A percentile compares a stretch with the other conserved stretches of the same genome.
Evolutionary conservation across 352 stramenopile species (phyloP).

Genomic region (Globisporangium lucens): DNA sequence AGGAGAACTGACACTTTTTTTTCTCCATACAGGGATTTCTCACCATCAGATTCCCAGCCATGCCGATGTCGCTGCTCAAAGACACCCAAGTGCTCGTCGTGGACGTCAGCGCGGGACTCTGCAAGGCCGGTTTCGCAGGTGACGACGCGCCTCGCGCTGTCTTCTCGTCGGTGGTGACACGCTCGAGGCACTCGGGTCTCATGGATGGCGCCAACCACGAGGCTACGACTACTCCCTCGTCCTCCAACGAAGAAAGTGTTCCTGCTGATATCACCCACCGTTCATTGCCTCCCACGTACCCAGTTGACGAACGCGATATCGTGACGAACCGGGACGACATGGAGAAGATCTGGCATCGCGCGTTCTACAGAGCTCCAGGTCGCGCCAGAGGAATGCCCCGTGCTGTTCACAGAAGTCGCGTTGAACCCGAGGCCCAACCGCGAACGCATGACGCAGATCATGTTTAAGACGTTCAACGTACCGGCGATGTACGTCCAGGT

Average conservation of each 20-base stretch:
- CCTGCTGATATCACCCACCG: not conserved
- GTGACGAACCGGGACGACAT: constrained; percentile 99
- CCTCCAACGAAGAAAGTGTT: too few relatives aligned
- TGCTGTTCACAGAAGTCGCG: constrained; percentile 92
- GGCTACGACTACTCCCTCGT: too few relatives aligned
- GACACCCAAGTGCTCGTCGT: not conserved
- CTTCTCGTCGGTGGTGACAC: not conserved
- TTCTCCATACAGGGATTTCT: too few relatives aligned
- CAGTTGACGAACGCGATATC: constrained; percentile 92
- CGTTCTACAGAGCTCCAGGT: constrained; percentile 96
- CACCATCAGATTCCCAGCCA: not conserved
- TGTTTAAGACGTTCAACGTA: constrained; percentile 95
- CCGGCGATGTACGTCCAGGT: constrained; percentile 91
- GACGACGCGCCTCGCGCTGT: not conserved
- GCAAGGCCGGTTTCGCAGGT: not conserved
- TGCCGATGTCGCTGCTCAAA: not conserved
- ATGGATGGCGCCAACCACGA: not conserved
- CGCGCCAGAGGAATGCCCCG: constrained; percentile 94
- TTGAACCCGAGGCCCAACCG: constrained; percentile 92
- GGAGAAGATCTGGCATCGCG: constrained; percentile 96
- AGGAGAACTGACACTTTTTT: not conserved
- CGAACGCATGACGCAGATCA: constrained; percentile 94
- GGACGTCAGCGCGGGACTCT: not conserved
- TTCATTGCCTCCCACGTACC: not conserved
- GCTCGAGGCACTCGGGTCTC: not conserved